Percentiles rank a stretch among this genome's conserved stretches.
Evolutionary conservation across 2,329 filamentous ascomycete species (phyloP).

Genomic region (Plectosphaerella sp.): DNA sequence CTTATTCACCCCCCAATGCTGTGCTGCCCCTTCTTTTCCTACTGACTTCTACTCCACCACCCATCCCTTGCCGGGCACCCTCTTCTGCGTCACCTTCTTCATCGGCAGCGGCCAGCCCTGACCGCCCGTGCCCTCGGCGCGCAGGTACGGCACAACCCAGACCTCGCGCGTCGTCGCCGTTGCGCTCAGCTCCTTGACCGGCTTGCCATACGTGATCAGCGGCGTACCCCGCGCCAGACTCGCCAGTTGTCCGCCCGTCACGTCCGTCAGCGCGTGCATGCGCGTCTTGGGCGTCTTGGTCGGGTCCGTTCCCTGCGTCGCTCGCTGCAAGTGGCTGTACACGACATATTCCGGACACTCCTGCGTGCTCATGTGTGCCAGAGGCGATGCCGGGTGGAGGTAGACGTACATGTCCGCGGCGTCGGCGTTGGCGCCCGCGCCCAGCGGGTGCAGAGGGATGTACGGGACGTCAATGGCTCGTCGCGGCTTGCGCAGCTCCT

Average conservation of each 20-base stretch:
- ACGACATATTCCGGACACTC: conserved; percentile 85
- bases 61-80: conserved; percentile 70
- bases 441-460: conserved; percentile 72
- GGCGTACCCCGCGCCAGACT: conserved; percentile 81
- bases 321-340: conserved; percentile 79
- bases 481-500: conserved; percentile 63
- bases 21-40: too few species aligned
- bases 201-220: conserved; percentile 80
- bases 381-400: conserved; percentile 78
- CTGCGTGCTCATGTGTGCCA: conserved; percentile 63
- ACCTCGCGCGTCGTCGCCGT: conserved; percentile 58
- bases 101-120: conserved; percentile 81
- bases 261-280: conserved; percentile 82
- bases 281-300: conserved; percentile 66
- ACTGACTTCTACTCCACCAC: conserved; percentile 57
- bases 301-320: conserved; percentile 44
- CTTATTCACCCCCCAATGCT: too few species aligned
- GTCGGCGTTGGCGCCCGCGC: conserved; percentile 30
- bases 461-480: conserved; percentile 94
- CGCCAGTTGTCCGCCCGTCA: conserved; percentile 71
- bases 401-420: conserved; percentile 66
- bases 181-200: conserved; percentile 72
- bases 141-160: conserved; percentile 76
- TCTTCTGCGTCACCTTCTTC: conserved; percentile 79
- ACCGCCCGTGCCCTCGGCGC: conserved; percentile 61